phyloP scores from a whole-genome alignment of 2,329 filamentous ascomycete species.

The Myrmaecium sp. region DNA sequence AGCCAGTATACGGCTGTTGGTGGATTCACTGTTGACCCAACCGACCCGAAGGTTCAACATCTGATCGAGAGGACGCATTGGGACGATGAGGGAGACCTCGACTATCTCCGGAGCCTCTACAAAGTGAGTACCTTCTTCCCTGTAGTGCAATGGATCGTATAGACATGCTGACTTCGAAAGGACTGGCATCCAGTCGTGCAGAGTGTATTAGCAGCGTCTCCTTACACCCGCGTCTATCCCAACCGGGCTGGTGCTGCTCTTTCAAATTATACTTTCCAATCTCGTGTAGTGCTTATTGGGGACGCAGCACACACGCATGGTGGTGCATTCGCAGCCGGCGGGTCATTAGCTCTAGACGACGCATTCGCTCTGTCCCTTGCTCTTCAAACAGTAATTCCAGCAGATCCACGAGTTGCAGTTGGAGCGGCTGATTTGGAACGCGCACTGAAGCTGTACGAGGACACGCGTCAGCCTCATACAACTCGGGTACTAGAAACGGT shows the following conservation, averaged over 20 bases:
- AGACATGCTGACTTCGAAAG: conserved; percentile 3
- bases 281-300: conserved; percentile 17
- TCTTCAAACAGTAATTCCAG: conserved; percentile 6
- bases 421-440: conserved; percentile 2
- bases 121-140: conserved; percentile 1
- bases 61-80: conserved; percentile 10
- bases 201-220: conserved; percentile 15
- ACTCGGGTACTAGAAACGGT: conserved; percentile 12
- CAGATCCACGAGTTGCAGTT: not conserved
- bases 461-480: conserved; percentile 18
- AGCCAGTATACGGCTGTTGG: conserved; percentile 5
- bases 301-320: conserved; percentile 24
- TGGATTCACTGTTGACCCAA: conserved; percentile 14
- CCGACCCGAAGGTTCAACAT: conserved; percentile 11
- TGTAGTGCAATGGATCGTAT: not conserved
- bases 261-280: conserved; percentile 14
- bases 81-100: conserved; percentile 13
- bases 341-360: conserved; percentile 23
- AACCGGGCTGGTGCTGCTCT: conserved; percentile 17
- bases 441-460: conserved; percentile 18
- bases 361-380: conserved; percentile 16
- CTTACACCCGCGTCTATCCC: conserved; percentile 17
- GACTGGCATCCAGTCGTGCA: conserved; percentile 21
- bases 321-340: conserved; percentile 22
- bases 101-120: conserved; percentile 13